phyloP scores from a whole-genome alignment of 2,329 filamentous ascomycete species.

The Talaromyces sp. region DNA sequence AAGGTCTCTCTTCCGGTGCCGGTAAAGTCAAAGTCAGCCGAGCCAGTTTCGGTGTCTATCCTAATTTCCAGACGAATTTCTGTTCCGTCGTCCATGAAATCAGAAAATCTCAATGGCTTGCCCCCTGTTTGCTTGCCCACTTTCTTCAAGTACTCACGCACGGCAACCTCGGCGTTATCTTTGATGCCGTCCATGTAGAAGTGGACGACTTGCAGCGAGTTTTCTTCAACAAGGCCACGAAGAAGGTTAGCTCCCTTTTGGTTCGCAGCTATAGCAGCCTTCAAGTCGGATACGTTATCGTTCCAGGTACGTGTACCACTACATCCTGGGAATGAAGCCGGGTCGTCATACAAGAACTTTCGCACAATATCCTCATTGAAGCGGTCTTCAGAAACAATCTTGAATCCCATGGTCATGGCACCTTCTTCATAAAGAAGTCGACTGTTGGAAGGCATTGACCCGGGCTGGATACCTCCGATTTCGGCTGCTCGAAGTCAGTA shows the following conservation, averaged over 20 bases:
- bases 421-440: constrained; percentile 50
- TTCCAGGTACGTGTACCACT: constrained; percentile 74
- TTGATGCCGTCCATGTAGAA: constrained; percentile 84
- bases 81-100: constrained; percentile 85
- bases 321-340: constrained; percentile 71
- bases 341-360: constrained; percentile 69
- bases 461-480: constrained; percentile 78
- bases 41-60: constrained; percentile 71
- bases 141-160: constrained; percentile 70
- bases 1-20: constrained; percentile 80
- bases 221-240: constrained; percentile 11
- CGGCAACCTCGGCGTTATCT: constrained; percentile 72
- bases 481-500: constrained; percentile 49
- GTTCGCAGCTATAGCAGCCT: constrained; percentile 83
- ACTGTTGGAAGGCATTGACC: constrained; percentile 70
- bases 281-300: constrained; percentile 83
- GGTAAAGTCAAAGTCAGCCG: constrained; percentile 74
- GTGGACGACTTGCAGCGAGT: constrained; percentile 59
- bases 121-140: constrained; percentile 68
- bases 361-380: constrained; percentile 77
- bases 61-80: constrained; percentile 72
- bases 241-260: constrained; percentile 60
- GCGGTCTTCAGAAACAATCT: constrained; percentile 71
- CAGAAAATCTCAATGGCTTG: constrained; percentile 66
- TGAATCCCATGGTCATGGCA: constrained; percentile 46